Base-by-base conservation (phyloP, 2,329 filamentous ascomycete genomes). In the Seiridium cupressi region DNA sequence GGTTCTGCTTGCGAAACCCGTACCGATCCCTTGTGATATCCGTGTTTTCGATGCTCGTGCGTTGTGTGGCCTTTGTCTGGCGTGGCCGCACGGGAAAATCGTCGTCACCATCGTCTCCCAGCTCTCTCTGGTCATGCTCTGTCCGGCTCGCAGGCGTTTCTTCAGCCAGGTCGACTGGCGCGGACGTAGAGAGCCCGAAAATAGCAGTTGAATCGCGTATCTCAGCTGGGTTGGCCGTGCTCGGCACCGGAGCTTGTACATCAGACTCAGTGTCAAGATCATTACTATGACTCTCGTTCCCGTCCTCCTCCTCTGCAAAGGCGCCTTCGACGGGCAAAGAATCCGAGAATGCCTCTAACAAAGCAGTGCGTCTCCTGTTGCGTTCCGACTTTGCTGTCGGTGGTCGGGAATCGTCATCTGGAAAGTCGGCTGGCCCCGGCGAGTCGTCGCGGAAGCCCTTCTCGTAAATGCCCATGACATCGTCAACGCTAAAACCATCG, bases 1-100 rank as follows among this genome's bases (percentile, higher is more conserved):
- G 89, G 46, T 88, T 94, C 44, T 86, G 84, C 73, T 97, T 98
- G 65, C 92, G 91, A 78, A 98, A 98, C 3, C 94, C 94, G 69
- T 97, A 97, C 13, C 91, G 85, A 73, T 97, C 93, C 58, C 93
- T 87, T 18, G 74, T 71, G 11, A 73, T 73, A 4, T 82, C 79
- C 32, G 84, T 82, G 61, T 85, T 79, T 3, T 78, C 73, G 11
- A 79, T 76, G 1, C 73, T 73, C 36, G 71, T 65, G 35, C 70
- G 70, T 44, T 62, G 72, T 60, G 62, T 68, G 57, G 60, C 72
- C 59, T 62, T 72, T 60, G 36, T 69, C 62, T 57, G 65, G 40
- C 44, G 40, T 44, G 18, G 42, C 51, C 55, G 38, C 54, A 35
- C 51, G n/a, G 7, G 55, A 87, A 85, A 82, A 4, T 85, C 82